phyloP scores from a whole-genome alignment of 2,329 filamentous ascomycete species.

The Scopulariopsis brevicaulis region DNA sequence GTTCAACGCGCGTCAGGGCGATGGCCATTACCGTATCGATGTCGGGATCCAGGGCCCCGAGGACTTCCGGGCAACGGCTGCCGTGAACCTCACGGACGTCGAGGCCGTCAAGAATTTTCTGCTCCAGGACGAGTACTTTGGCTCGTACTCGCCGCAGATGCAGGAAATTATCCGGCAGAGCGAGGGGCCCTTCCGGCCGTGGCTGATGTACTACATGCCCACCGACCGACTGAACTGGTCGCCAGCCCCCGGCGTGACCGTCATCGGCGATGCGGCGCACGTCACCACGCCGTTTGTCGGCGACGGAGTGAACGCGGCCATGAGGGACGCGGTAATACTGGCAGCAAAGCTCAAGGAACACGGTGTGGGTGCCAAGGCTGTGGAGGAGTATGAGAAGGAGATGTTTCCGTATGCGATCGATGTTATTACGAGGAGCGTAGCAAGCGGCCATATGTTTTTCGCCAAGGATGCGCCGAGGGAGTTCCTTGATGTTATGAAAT shows the following conservation, averaged over 20 bases:
- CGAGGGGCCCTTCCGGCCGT: constrained; percentile 6
- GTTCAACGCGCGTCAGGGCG: constrained; percentile 17
- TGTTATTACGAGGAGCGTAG: background rate
- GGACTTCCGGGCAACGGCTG: constrained; percentile 29
- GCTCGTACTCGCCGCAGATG: constrained; percentile 27
- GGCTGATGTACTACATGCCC: constrained; percentile 38
- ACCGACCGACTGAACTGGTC: constrained; percentile 37
- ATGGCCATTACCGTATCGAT: constrained; percentile 35
- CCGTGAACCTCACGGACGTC: constrained; percentile 22
- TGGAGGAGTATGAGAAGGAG: constrained; percentile 21
- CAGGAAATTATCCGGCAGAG: constrained; percentile 9
- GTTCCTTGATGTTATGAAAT: background rate
- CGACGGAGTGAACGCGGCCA: constrained; percentile 46
- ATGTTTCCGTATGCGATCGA: constrained; percentile 18
- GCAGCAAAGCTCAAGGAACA: constrained; percentile 25
- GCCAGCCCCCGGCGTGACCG: constrained; percentile 32
- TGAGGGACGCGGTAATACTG: constrained; percentile 41
- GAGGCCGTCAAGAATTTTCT: constrained; percentile 23
- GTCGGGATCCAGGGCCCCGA: constrained; percentile 22
- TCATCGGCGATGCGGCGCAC: constrained; percentile 50
- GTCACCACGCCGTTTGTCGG: constrained; percentile 46
- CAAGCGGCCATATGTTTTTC: constrained; percentile 1
- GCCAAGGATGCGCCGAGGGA: background rate
- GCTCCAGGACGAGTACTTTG: constrained; percentile 27
- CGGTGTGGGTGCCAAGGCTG: constrained; percentile 18